Evolutionary conservation across 2,329 filamentous ascomycete species (phyloP), one percentile per base, ranked within the genome.

Genomic region (Beauveria rudraprayagi): DNA sequence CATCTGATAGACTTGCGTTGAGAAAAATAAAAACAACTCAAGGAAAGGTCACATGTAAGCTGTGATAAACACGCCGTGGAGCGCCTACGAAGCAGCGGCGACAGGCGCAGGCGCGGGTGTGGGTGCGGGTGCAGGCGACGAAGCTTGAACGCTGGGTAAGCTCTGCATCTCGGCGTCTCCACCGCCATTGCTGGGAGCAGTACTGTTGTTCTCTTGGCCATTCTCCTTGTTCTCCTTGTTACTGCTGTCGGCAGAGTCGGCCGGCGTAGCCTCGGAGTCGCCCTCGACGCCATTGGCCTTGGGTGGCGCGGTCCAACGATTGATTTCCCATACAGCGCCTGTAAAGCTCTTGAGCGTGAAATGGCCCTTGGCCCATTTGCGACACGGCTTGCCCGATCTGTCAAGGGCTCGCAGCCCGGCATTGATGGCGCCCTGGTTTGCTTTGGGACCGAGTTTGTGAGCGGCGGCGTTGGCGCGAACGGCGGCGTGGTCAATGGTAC

Each of bases 351-450:
- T 96, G 67, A 97, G 79, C 54, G 81, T 82, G 72, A 97, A 91
- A 61, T 86, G 83, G 65, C 91, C 91, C 73, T 87, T 90, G 71
- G 86, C 81, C 94, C 94, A 99, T 73, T 87, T 92, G 66, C 93
- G 90, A 75, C 92, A 97, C 10, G 94, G 92, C 70, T 93, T 90
- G 66, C 93, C 93, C 8, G 89, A 89, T 63, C 93, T 88, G 75
- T 99, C 94, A 65, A 99, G 89, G 14, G 94, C 93, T 60, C 94
- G 91, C 55, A 99, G 87, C 57, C 91, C 91, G 60, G 94, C 94
- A 72, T 99, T 99, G 81, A 99, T 99, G 63, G 93, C 93, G 65
- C 94, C 94, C 69, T 93, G 90, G 73, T 97, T 97, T 56, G 93
- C 93, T 75, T 97, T 97, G 67, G 94, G 94, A 3, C 93, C 93